Evolutionary conservation across 345 rosid genomes (phyloP).

Genomic region (Euphorbia pulcherrima): DNA sequence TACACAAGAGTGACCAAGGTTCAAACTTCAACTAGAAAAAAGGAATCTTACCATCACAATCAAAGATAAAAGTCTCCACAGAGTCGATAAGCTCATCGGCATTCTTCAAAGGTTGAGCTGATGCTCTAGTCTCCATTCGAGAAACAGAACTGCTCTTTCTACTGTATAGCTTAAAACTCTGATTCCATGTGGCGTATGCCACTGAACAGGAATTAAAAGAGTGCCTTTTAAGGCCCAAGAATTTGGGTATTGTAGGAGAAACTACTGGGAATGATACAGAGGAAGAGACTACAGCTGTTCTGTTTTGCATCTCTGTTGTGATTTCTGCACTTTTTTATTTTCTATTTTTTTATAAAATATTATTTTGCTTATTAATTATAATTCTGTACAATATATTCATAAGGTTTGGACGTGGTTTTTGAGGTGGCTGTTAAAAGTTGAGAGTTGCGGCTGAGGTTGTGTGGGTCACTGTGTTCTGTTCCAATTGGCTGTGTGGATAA

Average conservation of each 20-base stretch:
- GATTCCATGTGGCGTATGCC: slow-evolving; percentile 9
- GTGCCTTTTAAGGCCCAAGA: slow-evolving; percentile 17
- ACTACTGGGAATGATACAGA: slow-evolving; percentile 17
- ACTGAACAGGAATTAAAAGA: slow-evolving; percentile 19
- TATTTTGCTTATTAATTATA: neutral
- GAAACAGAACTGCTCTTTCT: slow-evolving; percentile 9
- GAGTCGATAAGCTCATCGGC: slow-evolving; percentile 82
- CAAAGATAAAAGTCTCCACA: slow-evolving; percentile 90
- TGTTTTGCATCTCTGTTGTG: slow-evolving; percentile 38
- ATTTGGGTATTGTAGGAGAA: slow-evolving; percentile 19
- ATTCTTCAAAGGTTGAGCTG: slow-evolving; percentile 67
- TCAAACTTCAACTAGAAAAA: neutral
- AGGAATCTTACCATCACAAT: slow-evolving; percentile 64
- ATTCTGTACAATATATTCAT: neutral
- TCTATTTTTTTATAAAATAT: neutral
- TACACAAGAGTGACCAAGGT: neutral
- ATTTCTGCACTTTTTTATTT: neutral
- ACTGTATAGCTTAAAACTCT: slow-evolving; percentile 10
- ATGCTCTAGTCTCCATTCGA: slow-evolving; percentile 44
- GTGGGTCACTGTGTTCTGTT: slow-evolving; percentile 9
- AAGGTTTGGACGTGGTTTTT: neutral
- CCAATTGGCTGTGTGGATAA: slow-evolving; percentile 22
- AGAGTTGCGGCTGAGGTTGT: slow-evolving; percentile 20
- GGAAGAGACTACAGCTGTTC: slow-evolving; percentile 25
- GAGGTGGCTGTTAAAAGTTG: slow-evolving; percentile 16